Evolutionary conservation across 1,284 basidiomycete genomes (phyloP).

Genomic region (Cutaneotrichosporon dermatis): DNA sequence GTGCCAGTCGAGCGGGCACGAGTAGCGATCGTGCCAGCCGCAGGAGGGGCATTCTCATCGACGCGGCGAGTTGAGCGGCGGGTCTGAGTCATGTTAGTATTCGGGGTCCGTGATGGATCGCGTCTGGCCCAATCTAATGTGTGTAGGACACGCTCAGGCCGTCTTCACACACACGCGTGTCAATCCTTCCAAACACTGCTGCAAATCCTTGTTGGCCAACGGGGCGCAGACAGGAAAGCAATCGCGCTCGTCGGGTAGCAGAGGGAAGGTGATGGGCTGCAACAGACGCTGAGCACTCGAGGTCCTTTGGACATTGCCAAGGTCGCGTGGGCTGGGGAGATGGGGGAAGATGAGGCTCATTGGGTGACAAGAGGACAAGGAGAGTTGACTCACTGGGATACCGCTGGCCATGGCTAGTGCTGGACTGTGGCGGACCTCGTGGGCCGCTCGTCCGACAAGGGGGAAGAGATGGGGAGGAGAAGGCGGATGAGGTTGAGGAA

Average conservation of each 20-base stretch:
- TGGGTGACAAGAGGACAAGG: background rate
- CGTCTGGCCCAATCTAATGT: background rate
- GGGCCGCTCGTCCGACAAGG: background rate
- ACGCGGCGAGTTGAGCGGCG: slow-evolving; percentile 34
- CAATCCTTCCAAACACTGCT: background rate
- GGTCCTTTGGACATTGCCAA: too few species aligned
- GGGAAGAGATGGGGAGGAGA: background rate
- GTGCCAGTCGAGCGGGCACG: slow-evolving; percentile 22
- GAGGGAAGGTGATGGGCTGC: too few species aligned
- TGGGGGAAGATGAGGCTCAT: background rate
- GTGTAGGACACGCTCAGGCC: background rate
- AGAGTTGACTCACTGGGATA: slow-evolving; percentile 25
- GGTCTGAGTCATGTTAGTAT: slow-evolving; percentile 29
- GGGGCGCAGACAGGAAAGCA: background rate
- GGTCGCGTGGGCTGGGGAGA: background rate
- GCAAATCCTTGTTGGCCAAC: background rate
- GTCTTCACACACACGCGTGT: background rate
- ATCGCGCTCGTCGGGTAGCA: background rate
- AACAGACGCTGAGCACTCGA: too few species aligned
- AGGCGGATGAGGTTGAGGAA: background rate
- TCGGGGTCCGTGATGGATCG: background rate
- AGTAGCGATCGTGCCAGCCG: slow-evolving; percentile 22
- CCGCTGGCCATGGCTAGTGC: slow-evolving; percentile 26
- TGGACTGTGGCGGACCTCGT: background rate
- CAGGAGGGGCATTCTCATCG: slow-evolving; percentile 45